Evolutionary conservation across 2,329 filamentous ascomycete species (phyloP), one percentile per base, ranked within the genome.

Genomic region (Stagonosporopsis vannaccii): DNA sequence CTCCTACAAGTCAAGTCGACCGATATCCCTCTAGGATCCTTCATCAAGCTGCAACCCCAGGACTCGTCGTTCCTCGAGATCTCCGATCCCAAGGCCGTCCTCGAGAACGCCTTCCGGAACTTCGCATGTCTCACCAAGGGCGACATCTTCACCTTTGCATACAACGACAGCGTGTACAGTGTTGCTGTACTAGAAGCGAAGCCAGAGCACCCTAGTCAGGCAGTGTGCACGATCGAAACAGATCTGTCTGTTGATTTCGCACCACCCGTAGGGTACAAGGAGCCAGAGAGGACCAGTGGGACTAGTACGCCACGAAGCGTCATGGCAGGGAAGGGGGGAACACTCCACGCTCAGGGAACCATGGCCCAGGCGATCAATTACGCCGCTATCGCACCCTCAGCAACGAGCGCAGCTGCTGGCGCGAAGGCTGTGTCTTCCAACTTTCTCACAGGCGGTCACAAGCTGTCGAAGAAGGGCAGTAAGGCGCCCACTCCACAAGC

Each of bases 361-460:
- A 99, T 99, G 95, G 93, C 95, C 0, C 92, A 97, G 69, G 87
- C 92, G n/a, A 98, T 99, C 81, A 97, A 97, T 81, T 99, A 98
- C 77, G 85, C 87, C 48, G 86, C 92, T 28, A 96, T 99, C 64
- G 91, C 92, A 0, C 93, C 95, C 1, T 87, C 87, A 3, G 85
- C 91, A 6, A 85, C 83, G 2, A 83, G 87, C 13, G 87, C 86
- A 13, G 85, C 85, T 6, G 81, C 82, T 8, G 87, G 86, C 33
- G 85, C 85, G 11, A 84, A 82, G 64, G 85, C 86, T 4, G 82
- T 84, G 2, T 85, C 89, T 0, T 93, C 91, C 1, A 89, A 95
- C 73, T 98, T 98, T 75, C 76, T 89, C 0, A 86, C 87, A 2
- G 86, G 87, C 32, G 95, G 95, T 0, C 91, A 97, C 71, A 89